phyloP scores from a whole-genome alignment of 352 stramenopile species.

The Pythium vanterpoolii region DNA sequence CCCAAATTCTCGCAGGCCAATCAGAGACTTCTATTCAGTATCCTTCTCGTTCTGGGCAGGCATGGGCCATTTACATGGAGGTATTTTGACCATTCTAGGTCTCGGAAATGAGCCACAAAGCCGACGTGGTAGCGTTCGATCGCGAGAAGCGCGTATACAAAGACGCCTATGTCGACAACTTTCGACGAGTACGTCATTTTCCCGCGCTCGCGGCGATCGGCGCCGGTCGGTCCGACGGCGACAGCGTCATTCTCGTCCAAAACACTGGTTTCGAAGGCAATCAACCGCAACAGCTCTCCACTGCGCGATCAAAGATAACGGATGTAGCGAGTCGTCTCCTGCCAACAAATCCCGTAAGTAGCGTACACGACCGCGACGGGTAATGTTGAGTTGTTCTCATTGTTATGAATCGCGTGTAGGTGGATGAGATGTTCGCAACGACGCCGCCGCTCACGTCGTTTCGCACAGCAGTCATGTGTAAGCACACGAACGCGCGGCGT shows the following conservation, averaged over 20 bases:
- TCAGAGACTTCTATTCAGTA: neutral
- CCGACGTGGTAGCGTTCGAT: slow-evolving; percentile 55
- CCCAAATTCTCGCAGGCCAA: neutral
- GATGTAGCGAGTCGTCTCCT: slow-evolving; percentile 51
- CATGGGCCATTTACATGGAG: neutral
- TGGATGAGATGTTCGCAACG: slow-evolving; percentile 57
- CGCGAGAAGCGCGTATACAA: slow-evolving; percentile 78
- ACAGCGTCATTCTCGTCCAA: slow-evolving; percentile 70
- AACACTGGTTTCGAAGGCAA: slow-evolving; percentile 20
- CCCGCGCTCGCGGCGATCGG: slow-evolving; percentile 58
- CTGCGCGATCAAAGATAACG: slow-evolving; percentile 23
- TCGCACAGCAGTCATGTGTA: slow-evolving; percentile 59
- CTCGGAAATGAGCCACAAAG: slow-evolving; percentile 38
- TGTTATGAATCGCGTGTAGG: slow-evolving; percentile 18
- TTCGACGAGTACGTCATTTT: slow-evolving; percentile 70
- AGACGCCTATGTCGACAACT: slow-evolving; percentile 69
- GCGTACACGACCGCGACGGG: too few relatives aligned
- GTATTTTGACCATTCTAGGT: neutral
- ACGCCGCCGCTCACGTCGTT: slow-evolving; percentile 55
- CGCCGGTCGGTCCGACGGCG: slow-evolving; percentile 36
- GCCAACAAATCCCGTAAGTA: slow-evolving; percentile 48
- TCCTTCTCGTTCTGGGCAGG: neutral
- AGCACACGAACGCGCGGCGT: slow-evolving; percentile 50
- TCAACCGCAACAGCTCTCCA: neutral
- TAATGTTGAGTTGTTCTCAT: neutral